Evolutionary conservation across 1,284 basidiomycete genomes (phyloP).

Genomic region (Baeospora myosura): DNA sequence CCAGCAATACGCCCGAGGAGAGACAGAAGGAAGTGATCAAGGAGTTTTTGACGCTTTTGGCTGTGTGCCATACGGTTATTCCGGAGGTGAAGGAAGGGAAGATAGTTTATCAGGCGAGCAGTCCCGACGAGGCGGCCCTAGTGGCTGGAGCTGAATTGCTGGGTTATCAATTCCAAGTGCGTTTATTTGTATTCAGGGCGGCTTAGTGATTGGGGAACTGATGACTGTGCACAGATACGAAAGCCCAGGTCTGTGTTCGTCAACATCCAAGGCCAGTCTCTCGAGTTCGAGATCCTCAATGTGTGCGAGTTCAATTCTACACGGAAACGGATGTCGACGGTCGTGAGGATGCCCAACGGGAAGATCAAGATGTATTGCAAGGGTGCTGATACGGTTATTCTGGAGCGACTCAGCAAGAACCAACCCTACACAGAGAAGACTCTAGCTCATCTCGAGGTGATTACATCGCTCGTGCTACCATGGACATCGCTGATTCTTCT

Average conservation of each 20-base stretch:
- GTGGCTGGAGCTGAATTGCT: constrained; percentile 91
- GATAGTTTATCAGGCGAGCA: constrained; percentile 91
- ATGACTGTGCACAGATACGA: constrained; percentile 56
- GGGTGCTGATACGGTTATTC: constrained; percentile 96
- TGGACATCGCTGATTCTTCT: constrained; percentile 9
- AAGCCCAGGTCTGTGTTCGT: constrained; percentile 95
- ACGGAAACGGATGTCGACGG: constrained; percentile 94
- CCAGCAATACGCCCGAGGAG: constrained; percentile 24
- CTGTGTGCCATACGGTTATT: constrained; percentile 98
- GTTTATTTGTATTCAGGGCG: constrained; percentile 27
- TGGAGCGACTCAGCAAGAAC: constrained; percentile 77
- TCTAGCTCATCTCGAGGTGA: constrained; percentile 82
- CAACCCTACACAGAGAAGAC: constrained; percentile 88
- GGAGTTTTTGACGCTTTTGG: constrained; percentile 87
- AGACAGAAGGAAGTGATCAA: constrained; percentile 54
- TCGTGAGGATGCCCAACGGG: constrained; percentile 84
- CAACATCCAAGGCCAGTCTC: constrained; percentile 63
- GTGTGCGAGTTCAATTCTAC: constrained; percentile 99
- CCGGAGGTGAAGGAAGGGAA: constrained; percentile 86
- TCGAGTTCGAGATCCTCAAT: constrained; percentile 90
- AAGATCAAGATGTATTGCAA: constrained; percentile 95
- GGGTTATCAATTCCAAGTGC: constrained; percentile 89
- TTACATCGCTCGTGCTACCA: constrained; percentile 12
- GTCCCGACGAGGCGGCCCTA: constrained; percentile 95
- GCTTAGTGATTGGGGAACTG: constrained; percentile 2